Evolutionary conservation across 805 yeast genomes (phyloP).

Genomic region (Wickerhamiella nectarea): DNA sequence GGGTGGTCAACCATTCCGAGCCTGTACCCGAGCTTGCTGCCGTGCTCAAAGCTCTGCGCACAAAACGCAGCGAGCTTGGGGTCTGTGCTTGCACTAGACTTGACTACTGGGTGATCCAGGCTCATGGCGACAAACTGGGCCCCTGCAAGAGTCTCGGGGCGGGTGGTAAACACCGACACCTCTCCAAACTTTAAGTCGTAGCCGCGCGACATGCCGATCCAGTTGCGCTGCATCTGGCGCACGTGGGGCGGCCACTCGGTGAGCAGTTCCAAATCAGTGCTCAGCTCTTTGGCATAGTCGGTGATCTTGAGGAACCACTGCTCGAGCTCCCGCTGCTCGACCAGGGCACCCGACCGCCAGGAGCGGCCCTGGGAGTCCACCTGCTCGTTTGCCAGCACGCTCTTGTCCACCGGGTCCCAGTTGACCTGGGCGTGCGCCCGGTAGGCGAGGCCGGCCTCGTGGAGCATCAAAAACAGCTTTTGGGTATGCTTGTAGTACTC

Average conservation of each 20-base stretch:
- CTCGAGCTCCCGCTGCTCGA: slow-evolving; percentile 63
- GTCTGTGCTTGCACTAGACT: slow-evolving; percentile 29
- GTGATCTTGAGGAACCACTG: slow-evolving; percentile 96
- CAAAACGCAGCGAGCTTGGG: slow-evolving; percentile 32
- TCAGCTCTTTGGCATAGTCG: slow-evolving; percentile 54
- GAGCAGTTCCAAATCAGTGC: slow-evolving; percentile 47
- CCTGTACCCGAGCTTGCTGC: slow-evolving; percentile 47
- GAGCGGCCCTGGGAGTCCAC: slow-evolving; percentile 83
- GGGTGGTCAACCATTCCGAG: slow-evolving; percentile 40
- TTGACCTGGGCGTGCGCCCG: slow-evolving; percentile 78
- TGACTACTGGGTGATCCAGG: slow-evolving; percentile 49
- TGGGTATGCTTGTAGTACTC: slow-evolving; percentile 92
- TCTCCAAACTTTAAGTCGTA: slow-evolving; percentile 46
- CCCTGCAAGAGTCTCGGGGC: slow-evolving; percentile 77
- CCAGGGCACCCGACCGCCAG: slow-evolving; percentile 95
- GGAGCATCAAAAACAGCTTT: slow-evolving; percentile 58
- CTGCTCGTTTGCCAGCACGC: slow-evolving; percentile 93
- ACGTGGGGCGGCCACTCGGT: slow-evolving; percentile 81
- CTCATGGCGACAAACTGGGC: slow-evolving; percentile 77
- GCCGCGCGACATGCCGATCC: slow-evolving; percentile 88
- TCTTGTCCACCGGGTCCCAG: slow-evolving; percentile 95
- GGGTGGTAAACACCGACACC: slow-evolving; percentile 61
- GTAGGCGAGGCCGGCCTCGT: slow-evolving; percentile 71
- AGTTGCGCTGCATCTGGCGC: slow-evolving; percentile 76
- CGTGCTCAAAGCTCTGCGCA: slow-evolving; percentile 27